Base-by-base conservation (phyloP, 75 land plant species). In the Pinus taeda region DNA sequence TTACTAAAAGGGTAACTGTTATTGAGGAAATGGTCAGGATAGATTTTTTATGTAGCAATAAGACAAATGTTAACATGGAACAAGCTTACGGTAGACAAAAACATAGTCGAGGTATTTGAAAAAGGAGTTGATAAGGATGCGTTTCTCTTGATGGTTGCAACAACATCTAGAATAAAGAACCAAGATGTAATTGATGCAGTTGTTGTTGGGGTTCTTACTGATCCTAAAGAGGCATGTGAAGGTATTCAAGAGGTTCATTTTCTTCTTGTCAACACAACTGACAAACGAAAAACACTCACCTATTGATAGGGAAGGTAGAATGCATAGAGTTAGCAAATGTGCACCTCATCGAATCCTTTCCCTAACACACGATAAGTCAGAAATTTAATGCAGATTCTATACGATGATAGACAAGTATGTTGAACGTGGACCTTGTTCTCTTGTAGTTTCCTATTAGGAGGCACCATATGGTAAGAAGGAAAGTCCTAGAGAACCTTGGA, bases 11-110 rank as follows among this genome's bases (percentile, higher is more conserved):
- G 66, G 90, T 94, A 95, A 94, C 95, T 24, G 95, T 95, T 57
- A 94, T 94, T 78, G 97, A 94, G 76, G 97, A 94, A 72, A 94
- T 94, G 97, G 95, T 93, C 8, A 93, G 97, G 11, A 93, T 92
- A 92, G 92, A 92, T 79, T 92, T 93, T 11, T 76, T 91, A 4
- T 93, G 96, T 80, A 92, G 95, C 83, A 93, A 92, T 75, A 94
- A 90, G 76, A 92, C 97, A 6, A 4, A 93, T 91, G 26, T 89
- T 91, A 72, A 93, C 96, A 55, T 82, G 91, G 74, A 92, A 92
- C 90, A 89, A 87, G 76, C 85, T 92, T 59, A 87, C 89, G 6
- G 86, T 92, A 18, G 95, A 93, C 82, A 91, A 91, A 64, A 85
- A 69, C 76, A 70, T 93, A 15, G 81, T 93, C 56, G 94, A 91